Percentiles rank a stretch among this genome's conserved stretches.
Conservation (phyloP, 2,329 filamentous ascomycete genomes). For the Sclerotinia minor region DNA sequence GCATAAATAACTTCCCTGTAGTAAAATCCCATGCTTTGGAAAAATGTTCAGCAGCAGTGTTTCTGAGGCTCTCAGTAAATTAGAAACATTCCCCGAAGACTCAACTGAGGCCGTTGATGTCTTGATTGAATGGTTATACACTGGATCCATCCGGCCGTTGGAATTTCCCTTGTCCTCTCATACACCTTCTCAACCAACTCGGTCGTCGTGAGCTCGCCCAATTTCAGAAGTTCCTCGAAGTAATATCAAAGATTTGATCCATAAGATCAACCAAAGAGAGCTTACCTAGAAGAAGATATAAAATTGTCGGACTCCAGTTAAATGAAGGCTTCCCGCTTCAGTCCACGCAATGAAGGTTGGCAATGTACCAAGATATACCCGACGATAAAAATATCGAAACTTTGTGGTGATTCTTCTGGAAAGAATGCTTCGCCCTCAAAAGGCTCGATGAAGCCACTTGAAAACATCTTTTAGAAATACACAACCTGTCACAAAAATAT, state of each 20-base stretch:
- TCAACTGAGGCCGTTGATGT: not conserved
- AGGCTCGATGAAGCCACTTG: constrained; percentile 23
- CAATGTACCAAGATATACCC: constrained; percentile 24
- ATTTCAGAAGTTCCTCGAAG: not conserved
- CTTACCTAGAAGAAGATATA: constrained; percentile 17
- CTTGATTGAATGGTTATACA: not conserved
- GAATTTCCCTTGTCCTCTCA: not conserved
- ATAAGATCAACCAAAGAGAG: not conserved
- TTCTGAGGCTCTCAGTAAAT: not conserved
- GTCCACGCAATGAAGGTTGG: not conserved
- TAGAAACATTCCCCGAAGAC: constrained; percentile 20
- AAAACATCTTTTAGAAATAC: constrained; percentile 31
- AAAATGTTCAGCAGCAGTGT: constrained; percentile 26
- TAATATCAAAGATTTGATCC: constrained; percentile 5
- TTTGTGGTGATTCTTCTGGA: constrained; percentile 26
- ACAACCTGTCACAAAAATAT: constrained; percentile 28
- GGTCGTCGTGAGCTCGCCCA: accelerated
- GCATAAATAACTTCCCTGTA: not conserved
- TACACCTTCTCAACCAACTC: not conserved
- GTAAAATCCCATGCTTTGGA: not conserved
- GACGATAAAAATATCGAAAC: constrained; percentile 27
- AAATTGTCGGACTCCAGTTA: not conserved
- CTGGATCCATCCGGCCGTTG: constrained; percentile 14
- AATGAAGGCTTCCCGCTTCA: not conserved
- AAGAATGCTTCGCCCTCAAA: constrained; percentile 4